Percentiles rank a stretch among this genome's conserved stretches.
Evolutionary conservation across 306 rosid species (phyloP).

Genomic region (Canavalia ensiformis): DNA sequence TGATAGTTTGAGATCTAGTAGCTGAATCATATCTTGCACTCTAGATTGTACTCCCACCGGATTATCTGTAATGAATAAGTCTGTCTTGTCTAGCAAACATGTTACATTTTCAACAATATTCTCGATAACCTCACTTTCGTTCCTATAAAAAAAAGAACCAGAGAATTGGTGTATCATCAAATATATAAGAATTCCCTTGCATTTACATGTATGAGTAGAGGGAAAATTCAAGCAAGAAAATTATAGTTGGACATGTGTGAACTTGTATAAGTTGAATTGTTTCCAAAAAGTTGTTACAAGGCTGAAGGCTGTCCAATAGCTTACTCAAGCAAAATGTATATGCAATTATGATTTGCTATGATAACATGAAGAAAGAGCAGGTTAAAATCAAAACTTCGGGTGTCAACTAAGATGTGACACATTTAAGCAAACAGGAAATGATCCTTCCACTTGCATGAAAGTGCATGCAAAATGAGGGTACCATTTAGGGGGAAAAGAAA

Average conservation of each 20-base stretch:
- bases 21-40: not conserved
- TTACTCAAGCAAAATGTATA: no score
- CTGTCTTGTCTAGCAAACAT: not conserved
- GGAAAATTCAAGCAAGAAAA: not conserved
- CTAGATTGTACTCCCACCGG: not conserved
- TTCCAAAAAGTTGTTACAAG: not conserved
- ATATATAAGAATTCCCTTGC: no score
- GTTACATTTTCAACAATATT: not conserved
- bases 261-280: not conserved
- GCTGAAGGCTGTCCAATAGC: no score
- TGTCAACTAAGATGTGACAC: no score
- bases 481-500: no score
- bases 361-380: not conserved
- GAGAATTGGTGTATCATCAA: not conserved
- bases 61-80: not conserved
- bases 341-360: no score
- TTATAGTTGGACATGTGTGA: not conserved
- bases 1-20: not conserved
- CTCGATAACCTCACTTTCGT: constrained; percentile 4
- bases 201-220: not conserved
- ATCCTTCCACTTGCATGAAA: no score
- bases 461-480: no score
- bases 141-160: not conserved
- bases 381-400: not conserved
- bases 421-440: no score